Conservation (phyloP, 2,329 filamentous ascomycete genomes). For the Trichophyton mentagrophytes region DNA sequence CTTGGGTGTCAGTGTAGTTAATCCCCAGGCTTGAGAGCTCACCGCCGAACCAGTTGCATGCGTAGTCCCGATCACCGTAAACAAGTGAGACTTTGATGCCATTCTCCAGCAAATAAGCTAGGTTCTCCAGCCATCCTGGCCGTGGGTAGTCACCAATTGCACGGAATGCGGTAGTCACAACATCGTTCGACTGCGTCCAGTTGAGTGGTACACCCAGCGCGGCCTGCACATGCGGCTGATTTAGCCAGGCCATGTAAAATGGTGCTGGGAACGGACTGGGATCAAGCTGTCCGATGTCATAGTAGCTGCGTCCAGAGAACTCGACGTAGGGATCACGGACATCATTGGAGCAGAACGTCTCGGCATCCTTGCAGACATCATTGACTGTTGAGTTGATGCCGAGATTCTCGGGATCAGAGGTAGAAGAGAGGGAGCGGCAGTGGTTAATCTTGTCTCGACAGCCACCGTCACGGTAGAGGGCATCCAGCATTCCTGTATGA, state of each 20-base stretch:
- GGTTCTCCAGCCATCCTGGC: slow-evolving; percentile 17
- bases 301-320: neutral
- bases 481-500: slow-evolving; percentile 28
- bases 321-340: neutral
- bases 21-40: slow-evolving; percentile 41
- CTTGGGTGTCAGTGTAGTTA: slow-evolving; percentile 31
- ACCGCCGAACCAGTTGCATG: slow-evolving; percentile 46
- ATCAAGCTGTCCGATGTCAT: slow-evolving; percentile 2
- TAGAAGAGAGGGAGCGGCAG: slow-evolving; percentile 26
- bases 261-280: neutral
- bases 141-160: neutral
- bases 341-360: slow-evolving; percentile 25
- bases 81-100: slow-evolving; percentile 40
- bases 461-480: slow-evolving; percentile 29
- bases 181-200: slow-evolving; percentile 39
- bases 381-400: slow-evolving; percentile 19
- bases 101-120: slow-evolving; percentile 36
- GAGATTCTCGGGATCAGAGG: slow-evolving; percentile 1
- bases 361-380: slow-evolving; percentile 27
- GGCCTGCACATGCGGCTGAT: slow-evolving; percentile 37
- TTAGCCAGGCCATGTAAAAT: neutral
- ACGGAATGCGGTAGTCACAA: slow-evolving; percentile 31
- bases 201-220: slow-evolving; percentile 44
- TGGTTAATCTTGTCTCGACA: slow-evolving; percentile 37
- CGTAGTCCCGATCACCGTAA: slow-evolving; percentile 43